Percentiles rank a stretch among this genome's conserved stretches.
Conservation (phyloP, 805 yeast genomes). For the Teunomyces panamensis region DNA sequence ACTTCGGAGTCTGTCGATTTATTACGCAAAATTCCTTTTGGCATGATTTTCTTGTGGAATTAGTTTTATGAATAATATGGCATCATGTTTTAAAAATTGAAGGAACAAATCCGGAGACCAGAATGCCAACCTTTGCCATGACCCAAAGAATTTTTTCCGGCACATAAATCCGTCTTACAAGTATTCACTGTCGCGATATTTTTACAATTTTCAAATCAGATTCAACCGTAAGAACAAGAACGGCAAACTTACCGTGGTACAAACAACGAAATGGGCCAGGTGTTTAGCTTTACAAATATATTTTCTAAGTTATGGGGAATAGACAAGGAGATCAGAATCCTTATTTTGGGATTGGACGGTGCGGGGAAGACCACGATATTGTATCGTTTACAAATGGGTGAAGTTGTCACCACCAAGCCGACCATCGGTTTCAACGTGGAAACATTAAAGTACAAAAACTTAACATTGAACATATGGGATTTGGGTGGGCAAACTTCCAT, state of each 20-base stretch:
- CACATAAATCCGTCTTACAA: neutral
- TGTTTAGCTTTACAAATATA: slow-evolving; percentile 70
- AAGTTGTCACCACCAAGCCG: slow-evolving; percentile 47
- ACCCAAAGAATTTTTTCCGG: neutral
- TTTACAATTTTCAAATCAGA: neutral
- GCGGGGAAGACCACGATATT: slow-evolving; percentile 96
- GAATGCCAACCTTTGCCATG: neutral
- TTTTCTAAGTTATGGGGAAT: slow-evolving; percentile 88
- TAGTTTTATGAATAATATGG: neutral
- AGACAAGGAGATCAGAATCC: slow-evolving; percentile 83
- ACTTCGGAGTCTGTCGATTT: slow-evolving; percentile 22
- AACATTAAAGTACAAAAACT: slow-evolving; percentile 81
- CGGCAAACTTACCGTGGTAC: neutral
- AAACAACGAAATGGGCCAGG: slow-evolving; percentile 66
- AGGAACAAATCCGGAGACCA: neutral
- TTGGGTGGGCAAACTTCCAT: slow-evolving; percentile 95
- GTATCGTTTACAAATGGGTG: slow-evolving; percentile 70
- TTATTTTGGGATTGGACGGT: slow-evolving; percentile 91
- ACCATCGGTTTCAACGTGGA: slow-evolving; percentile 96
- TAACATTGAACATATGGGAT: slow-evolving; percentile 95
- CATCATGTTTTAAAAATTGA: neutral
- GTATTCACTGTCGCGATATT: neutral
- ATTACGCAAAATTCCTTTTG: slow-evolving; percentile 53
- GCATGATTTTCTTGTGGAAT: slow-evolving; percentile 6
- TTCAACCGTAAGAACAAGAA: neutral